Evolutionary conservation across 2,329 filamentous ascomycete species (phyloP).

Genomic region (Cryoendolithus antarcticus): DNA sequence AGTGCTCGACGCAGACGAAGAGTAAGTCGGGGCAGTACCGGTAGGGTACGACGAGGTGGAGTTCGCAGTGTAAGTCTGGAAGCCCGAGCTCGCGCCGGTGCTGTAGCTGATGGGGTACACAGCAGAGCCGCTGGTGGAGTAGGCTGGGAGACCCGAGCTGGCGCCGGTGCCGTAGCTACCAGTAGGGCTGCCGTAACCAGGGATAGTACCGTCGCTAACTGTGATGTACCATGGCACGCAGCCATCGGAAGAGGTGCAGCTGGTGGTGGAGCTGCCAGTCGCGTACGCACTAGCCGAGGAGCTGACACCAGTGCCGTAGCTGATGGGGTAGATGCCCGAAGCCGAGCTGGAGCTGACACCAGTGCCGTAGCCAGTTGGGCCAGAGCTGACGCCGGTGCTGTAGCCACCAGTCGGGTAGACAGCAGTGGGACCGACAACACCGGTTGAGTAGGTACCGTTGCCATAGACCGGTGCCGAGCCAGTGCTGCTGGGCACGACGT

Average conservation of each 20-base stretch:
- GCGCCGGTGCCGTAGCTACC: too few relatives aligned
- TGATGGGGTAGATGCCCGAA: background rate
- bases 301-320: background rate
- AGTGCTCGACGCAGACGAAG: too few relatives aligned
- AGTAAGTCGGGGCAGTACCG: background rate
- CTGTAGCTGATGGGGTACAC: background rate
- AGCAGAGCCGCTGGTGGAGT: background rate
- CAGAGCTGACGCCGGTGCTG: too few relatives aligned
- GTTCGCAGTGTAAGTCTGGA: background rate
- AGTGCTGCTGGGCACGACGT: too few relatives aligned
- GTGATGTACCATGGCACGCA: too few relatives aligned
- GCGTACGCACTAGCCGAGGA: background rate
- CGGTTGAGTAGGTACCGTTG: too few relatives aligned
- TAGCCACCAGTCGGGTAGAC: too few relatives aligned
- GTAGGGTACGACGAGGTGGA: background rate
- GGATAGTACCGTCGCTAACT: conserved; percentile 3
- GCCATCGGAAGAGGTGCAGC: background rate
- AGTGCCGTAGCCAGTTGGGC: too few relatives aligned
- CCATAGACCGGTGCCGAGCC: too few relatives aligned
- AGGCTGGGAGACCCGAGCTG: too few relatives aligned
- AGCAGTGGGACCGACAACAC: too few relatives aligned
- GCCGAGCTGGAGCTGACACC: background rate
- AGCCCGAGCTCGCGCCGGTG: conserved; percentile 1
- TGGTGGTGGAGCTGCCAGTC: conserved; percentile 1
- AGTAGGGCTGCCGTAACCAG: background rate